Evolutionary conservation across 768 basidiomycete genomes (phyloP).

Genomic region (Tylopilus subfusipes): DNA sequence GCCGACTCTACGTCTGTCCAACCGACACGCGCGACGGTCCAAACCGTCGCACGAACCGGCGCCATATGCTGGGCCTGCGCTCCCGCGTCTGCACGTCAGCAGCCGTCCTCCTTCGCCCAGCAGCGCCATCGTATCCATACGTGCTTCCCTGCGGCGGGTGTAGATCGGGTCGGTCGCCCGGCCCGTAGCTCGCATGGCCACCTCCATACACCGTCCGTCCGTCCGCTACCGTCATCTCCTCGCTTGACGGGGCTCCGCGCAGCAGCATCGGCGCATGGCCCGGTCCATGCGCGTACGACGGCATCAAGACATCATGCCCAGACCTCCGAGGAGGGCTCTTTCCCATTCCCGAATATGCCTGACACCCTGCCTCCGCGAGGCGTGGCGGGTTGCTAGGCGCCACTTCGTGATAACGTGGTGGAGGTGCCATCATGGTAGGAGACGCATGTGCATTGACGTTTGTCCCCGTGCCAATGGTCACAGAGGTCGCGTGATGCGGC

Average conservation of each 20-base stretch:
- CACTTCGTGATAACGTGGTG: conserved; percentile 22
- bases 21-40: conserved; percentile 14
- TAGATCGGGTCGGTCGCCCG: conserved; percentile 7
- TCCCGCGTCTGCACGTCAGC: conserved; percentile 6
- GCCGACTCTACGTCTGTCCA: conserved; percentile 15
- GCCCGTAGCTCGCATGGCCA: not conserved
- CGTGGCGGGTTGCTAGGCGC: conserved; percentile 6
- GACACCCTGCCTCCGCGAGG: conserved; percentile 26
- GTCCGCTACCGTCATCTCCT: conserved; percentile 12
- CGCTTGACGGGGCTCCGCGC: conserved; percentile 8
- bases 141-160: not conserved
- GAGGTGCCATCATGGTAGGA: conserved; percentile 11
- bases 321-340: conserved; percentile 17
- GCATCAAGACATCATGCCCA: conserved; percentile 9
- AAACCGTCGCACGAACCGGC: conserved; percentile 25
- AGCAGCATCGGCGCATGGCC: not conserved
- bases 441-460: conserved; percentile 10
- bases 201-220: not conserved
- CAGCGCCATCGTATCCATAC: conserved; percentile 4
- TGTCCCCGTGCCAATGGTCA: not conserved
- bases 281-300: not conserved
- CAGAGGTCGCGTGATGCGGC: not conserved
- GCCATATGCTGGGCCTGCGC: conserved; percentile 25
- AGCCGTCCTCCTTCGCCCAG: not conserved
- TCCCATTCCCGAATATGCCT: conserved; percentile 16